These are phyloP conservation scores for Fusarium ramigenum DNA, from an alignment of 2,329 filamentous ascomycete genomes.

Conservation along the genomic window DNA sequence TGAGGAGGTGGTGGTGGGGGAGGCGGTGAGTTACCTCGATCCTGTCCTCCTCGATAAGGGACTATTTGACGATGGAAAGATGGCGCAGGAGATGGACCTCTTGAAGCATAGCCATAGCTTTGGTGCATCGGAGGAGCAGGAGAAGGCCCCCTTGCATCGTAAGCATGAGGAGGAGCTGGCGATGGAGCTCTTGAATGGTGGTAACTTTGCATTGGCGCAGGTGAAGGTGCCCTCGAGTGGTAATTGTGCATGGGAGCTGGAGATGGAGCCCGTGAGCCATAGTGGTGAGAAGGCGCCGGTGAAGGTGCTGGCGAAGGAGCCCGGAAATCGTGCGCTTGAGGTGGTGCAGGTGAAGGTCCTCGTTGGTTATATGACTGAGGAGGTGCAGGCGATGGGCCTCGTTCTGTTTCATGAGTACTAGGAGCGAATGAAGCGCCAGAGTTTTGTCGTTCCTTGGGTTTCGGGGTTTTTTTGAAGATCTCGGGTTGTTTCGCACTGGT, in stretches of 20 bases:
- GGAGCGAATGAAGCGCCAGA: conserved; percentile 52
- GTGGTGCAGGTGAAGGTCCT: conserved; percentile 23
- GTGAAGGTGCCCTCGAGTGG: conserved; percentile 26
- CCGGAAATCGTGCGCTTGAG: conserved; percentile 25
- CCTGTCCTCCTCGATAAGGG: conserved; percentile 39
- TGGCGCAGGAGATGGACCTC: conserved; percentile 53
- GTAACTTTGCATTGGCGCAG: conserved; percentile 35
- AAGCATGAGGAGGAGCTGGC: conserved; percentile 42
- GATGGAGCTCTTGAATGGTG: conserved; percentile 43
- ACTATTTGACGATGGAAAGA: conserved; percentile 39
- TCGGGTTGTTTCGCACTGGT: conserved; percentile 70
- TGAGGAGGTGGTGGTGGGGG: conserved; percentile 88
- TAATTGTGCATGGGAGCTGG: conserved; percentile 35
- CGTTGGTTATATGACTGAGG: conserved; percentile 30
- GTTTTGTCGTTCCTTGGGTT: conserved; percentile 52
- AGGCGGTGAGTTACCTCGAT: conserved; percentile 69
- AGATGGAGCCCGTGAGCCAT: conserved; percentile 47
- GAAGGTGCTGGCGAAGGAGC: conserved; percentile 49
- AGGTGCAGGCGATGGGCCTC: conserved; percentile 39
- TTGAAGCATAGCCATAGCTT: conserved; percentile 46
- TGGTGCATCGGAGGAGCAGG: conserved; percentile 43
- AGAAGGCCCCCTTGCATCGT: conserved; percentile 47
- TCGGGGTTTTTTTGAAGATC: conserved; percentile 59
- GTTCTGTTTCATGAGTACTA: conserved; percentile 38
- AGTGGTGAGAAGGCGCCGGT: conserved; percentile 44